phyloP scores from a whole-genome alignment of 441 rosid species.

The Euphorbia celastroides region DNA sequence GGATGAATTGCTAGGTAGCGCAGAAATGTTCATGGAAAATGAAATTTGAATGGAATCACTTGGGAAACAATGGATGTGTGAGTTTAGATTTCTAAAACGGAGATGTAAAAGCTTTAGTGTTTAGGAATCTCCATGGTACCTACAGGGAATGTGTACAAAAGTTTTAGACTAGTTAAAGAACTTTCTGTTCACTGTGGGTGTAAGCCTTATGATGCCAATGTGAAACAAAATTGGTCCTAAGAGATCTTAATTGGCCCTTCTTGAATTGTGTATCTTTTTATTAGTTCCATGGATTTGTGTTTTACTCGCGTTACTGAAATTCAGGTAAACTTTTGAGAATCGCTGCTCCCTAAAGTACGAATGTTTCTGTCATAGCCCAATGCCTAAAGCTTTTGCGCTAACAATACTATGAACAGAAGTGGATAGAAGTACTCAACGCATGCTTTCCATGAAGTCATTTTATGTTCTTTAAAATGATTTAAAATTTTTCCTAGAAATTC shows the following conservation, averaged over 20 bases:
- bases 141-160: too few relatives aligned
- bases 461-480: too few relatives aligned
- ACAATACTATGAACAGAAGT: neutral
- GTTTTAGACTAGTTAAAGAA: neutral
- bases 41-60: too few relatives aligned
- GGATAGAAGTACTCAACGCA: neutral
- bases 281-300: neutral
- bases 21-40: neutral
- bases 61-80: too few relatives aligned
- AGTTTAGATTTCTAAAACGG: too few relatives aligned
- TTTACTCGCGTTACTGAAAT: too few relatives aligned
- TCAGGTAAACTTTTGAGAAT: neutral
- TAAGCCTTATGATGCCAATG: neutral
- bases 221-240: neutral
- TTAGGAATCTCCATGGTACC: too few relatives aligned
- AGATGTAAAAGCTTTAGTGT: too few relatives aligned
- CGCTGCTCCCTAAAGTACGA: neutral
- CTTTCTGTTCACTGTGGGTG: neutral
- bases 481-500: neutral
- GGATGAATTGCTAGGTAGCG: too few relatives aligned
- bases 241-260: neutral
- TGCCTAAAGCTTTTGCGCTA: neutral
- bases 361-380: neutral
- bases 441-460: neutral
- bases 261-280: neutral